Conservation (phyloP, 805 yeast species). For the Priceomyces carsonii region DNA sequence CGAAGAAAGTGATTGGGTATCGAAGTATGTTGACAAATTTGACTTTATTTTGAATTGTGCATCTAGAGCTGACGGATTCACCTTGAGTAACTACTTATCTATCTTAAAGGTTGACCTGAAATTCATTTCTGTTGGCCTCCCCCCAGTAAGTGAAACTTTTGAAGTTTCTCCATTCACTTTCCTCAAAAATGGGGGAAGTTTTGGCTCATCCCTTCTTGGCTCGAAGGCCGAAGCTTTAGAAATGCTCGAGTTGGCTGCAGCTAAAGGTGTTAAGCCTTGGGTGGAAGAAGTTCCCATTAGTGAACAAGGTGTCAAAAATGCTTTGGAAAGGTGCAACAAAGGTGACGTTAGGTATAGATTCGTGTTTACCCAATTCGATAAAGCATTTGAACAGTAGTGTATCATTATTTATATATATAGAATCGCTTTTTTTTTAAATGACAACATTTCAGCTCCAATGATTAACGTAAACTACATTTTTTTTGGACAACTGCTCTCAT, state of each 20-base stretch:
- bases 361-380: conserved; percentile 57
- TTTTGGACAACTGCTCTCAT: too few species aligned
- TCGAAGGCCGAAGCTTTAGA: conserved; percentile 34
- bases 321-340: conserved; percentile 32
- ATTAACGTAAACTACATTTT: too few species aligned
- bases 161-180: conserved; percentile 26
- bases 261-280: conserved; percentile 36
- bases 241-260: conserved; percentile 40
- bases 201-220: conserved; percentile 37
- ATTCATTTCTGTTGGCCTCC: conserved; percentile 28
- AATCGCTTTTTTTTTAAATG: too few species aligned
- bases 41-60: conserved; percentile 58
- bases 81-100: conserved; percentile 49
- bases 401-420: too few species aligned
- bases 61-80: conserved; percentile 50
- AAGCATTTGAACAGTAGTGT: conserved; percentile 38
- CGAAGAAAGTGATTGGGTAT: conserved; percentile 28
- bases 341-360: conserved; percentile 51
- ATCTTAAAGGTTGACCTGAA: conserved; percentile 27
- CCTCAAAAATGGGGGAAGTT: conserved; percentile 26
- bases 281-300: conserved; percentile 35
- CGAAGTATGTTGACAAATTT: conserved; percentile 31
- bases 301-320: conserved; percentile 33
- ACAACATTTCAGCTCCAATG: too few species aligned
- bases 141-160: conserved; percentile 22